Evolutionary conservation across 2,329 filamentous ascomycete genomes (phyloP), one percentile per base, ranked within the genome.

Genomic region (Colletotrichum musicola): DNA sequence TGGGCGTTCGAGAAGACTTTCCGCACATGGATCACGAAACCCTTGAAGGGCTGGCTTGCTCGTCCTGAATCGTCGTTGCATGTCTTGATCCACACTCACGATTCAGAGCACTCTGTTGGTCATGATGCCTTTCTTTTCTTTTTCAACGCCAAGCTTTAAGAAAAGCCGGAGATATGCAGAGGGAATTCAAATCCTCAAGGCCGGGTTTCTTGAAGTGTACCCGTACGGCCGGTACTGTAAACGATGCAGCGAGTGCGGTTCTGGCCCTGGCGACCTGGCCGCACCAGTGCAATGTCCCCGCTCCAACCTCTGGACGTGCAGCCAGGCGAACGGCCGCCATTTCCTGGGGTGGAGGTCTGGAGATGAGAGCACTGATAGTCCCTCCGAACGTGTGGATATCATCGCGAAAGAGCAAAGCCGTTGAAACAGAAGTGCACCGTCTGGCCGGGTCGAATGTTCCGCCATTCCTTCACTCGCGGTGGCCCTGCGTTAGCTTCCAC

Each of bases 361-460:
- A 60, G 56, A 44, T 12, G 46, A 59, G 27, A 30, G 57, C 42
- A 25, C 46, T 22, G 46, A 38, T 44, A 30, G 35, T 18, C 25
- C n/a, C 38, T 6, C 38, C 16, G 20, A 18, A 14, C 10, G 40
- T 42, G 53, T 58, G 64, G 59, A 40, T 40, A 47, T 56, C 20
- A 42, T 25, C 30, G 46, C 47, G 27, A 59, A 22, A 30, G 58
- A 60, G 65, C 30, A 54, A 65, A 55, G 65, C 54, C 62, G 65
- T 68, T 60, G 49, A 65, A 65, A 68, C 40, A 60, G 55, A 44
- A 38, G 55, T 22, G 65, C 65, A 58, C 61, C 65, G 62, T 64
- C 62, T 65, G 62, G 65, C 42, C 62, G 65, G 62, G 51, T 60
- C 62, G 38, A 51, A 50, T 59, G 40, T 65, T 55, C 42, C 55